Evolutionary conservation across 2,329 filamentous ascomycete genomes (phyloP).

Genomic region (Colletotrichum sp.): DNA sequence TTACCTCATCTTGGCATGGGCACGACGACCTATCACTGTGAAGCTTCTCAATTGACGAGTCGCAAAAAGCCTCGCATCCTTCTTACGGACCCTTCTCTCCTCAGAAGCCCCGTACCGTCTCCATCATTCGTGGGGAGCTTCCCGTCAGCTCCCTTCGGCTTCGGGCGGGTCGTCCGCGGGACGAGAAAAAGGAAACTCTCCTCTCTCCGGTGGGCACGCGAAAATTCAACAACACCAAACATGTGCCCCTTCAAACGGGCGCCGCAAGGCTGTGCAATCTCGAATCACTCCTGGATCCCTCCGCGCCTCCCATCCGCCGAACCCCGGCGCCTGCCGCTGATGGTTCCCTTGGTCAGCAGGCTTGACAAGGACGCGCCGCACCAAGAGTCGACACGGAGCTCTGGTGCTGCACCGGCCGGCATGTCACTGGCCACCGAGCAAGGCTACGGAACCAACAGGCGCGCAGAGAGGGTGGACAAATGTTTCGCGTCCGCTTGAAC

Average conservation of each 20-base stretch:
- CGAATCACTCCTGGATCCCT: not conserved
- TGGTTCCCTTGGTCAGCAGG: not conserved
- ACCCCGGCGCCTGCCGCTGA: not conserved
- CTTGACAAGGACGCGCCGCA: conserved; percentile 1
- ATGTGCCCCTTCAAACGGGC: conserved; percentile 15
- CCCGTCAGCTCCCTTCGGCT: not conserved
- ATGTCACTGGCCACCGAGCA: conserved; percentile 3
- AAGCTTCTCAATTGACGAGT: not conserved
- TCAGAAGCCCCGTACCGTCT: not conserved
- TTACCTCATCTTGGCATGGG: not conserved
- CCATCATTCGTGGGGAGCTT: not conserved
- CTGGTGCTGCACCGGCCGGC: not conserved
- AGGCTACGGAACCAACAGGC: conserved; percentile 2
- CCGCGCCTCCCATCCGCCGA: not conserved
- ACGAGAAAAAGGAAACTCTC: not conserved
- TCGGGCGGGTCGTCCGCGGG: not conserved
- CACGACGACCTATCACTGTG: not conserved
- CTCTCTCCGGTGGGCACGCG: not conserved
- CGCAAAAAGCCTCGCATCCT: not conserved
- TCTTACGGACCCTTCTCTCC: not conserved
- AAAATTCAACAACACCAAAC: not conserved
- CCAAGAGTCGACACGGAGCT: conserved; percentile 4
- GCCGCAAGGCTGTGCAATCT: conserved; percentile 16
- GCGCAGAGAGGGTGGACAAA: not conserved
- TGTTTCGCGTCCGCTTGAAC: conserved; percentile 9